Percentiles rank a stretch among this genome's conserved stretches.
Conservation (phyloP, 148 eudicot species). For the Chenopodium suecicum region DNA sequence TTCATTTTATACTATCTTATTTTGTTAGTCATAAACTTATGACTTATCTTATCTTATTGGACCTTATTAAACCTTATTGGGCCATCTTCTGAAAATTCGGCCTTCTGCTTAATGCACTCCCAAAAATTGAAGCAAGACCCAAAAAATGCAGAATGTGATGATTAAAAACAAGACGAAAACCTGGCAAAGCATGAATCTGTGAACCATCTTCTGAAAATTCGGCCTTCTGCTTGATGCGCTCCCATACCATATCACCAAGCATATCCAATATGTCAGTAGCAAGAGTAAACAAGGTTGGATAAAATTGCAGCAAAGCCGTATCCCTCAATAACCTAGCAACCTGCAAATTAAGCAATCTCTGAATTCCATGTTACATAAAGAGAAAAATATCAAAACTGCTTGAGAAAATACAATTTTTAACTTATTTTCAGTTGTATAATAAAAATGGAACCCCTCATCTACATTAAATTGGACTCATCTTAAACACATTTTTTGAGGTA, state of each 20-base stretch:
- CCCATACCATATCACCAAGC: slow-evolving; percentile 82
- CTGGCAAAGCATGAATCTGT: slow-evolving; percentile 45
- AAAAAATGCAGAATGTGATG: neutral
- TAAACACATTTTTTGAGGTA: neutral
- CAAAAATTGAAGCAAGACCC: slow-evolving; percentile 12
- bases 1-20: no score
- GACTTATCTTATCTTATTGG: no score
- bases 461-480: neutral
- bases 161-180: slow-evolving; percentile 30
- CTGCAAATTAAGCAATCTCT: slow-evolving; percentile 36
- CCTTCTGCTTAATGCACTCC: slow-evolving; percentile 69
- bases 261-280: slow-evolving; percentile 71
- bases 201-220: slow-evolving; percentile 55
- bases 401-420: neutral
- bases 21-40: no score
- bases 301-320: slow-evolving; percentile 60
- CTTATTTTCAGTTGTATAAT: neutral
- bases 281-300: slow-evolving; percentile 70
- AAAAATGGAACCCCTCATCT: neutral
- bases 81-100: slow-evolving; percentile 58
- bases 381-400: neutral
- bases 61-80: no score
- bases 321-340: slow-evolving; percentile 77
- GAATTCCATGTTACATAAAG: neutral
- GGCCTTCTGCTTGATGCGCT: slow-evolving; percentile 66